These are phyloP conservation scores for Basipetospora chlamydospora DNA, from an alignment of 2,329 filamentous ascomycete genomes.

Conservation along the genomic window DNA sequence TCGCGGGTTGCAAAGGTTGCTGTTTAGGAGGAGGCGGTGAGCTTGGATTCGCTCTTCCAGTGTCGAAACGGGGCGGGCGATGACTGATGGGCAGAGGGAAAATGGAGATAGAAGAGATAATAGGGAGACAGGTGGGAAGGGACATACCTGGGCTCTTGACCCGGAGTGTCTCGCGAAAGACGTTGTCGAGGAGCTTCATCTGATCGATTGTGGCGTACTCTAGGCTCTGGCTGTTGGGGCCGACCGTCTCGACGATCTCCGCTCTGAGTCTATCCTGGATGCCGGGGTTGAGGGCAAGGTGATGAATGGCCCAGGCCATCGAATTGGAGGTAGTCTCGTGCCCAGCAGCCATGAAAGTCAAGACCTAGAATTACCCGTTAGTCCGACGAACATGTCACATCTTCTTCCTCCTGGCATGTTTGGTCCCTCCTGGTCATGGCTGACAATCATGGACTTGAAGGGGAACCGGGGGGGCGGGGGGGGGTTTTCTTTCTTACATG, in stretches of 20 bases:
- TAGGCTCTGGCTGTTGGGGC: slow-evolving; percentile 4
- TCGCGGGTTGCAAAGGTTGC: slow-evolving; percentile 18
- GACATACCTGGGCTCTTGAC: slow-evolving; percentile 20
- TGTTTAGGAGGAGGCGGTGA: slow-evolving; percentile 7
- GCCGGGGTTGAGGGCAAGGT: slow-evolving; percentile 19
- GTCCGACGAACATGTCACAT: no score
- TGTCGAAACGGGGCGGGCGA: not conserved
- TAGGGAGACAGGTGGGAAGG: not conserved
- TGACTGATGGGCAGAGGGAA: not conserved
- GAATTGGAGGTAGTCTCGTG: slow-evolving; percentile 29
- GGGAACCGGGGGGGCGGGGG: no score
- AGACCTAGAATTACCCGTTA: slow-evolving; percentile 22
- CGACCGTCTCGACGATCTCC: slow-evolving; percentile 18
- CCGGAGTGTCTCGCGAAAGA: slow-evolving; percentile 28
- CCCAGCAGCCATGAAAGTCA: slow-evolving; percentile 28
- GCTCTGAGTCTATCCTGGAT: slow-evolving; percentile 22
- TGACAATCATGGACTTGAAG: no score
- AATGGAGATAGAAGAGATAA: not conserved
- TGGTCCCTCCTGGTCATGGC: no score
- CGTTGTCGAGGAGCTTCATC: slow-evolving; percentile 23
- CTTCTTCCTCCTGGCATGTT: no score
- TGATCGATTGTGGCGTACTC: slow-evolving; percentile 15
- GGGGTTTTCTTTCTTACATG: no score
- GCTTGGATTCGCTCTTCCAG: not conserved
- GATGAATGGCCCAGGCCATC: slow-evolving; percentile 25